Base-by-base conservation (phyloP, 1,284 basidiomycete genomes). In the Peniophora sp. region DNA sequence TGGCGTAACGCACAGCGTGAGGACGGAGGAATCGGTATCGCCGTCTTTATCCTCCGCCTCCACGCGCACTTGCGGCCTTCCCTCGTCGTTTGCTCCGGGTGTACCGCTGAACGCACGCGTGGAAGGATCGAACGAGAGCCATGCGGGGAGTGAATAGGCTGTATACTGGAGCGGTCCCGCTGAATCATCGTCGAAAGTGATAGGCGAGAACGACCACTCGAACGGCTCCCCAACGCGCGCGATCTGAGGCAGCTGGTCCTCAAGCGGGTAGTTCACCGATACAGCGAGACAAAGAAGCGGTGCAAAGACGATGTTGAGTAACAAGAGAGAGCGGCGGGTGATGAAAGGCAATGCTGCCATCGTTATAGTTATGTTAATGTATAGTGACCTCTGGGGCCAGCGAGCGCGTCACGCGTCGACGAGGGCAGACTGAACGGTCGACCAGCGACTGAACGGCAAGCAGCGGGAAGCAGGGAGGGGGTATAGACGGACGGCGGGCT, bases 1-100 rank as follows among this genome's bases (percentile, higher is more conserved):
- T 1, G 72, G 61, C n/a, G 82, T 81, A 39, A 88, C 81, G 56
- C 78, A 81, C 22, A 92, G 68, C 18, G 70, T 71, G 57, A 88
- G 78, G 27, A 55, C 65, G 48, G 81, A 80, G 2, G 78, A 74
- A 2, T 68, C 73, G 20, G 71, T 58, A 48, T 65, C 65, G n/a
- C 56, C 67, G 39, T 67, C 64, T 1, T 70, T 63, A 55, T 79
- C 78, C 48, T 69, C 72, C 0, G 81, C 86, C 5, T 68, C 75
- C 18, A 91, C 65, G 15, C 68, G 75, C 46, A 91, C 70, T 42
- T 65, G 62, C 2, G 74, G 73, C 49, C 70, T 69, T 32, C 83
- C 85, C 60, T 78, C 74, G 59, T 89, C 85, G 18, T 64, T 52
- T 6, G 65, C 51, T 3, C 70, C 56, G 17, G 88, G 86, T 3